Conservation (phyloP, 1,284 basidiomycete genomes). For the Fomitopsis palustris region DNA sequence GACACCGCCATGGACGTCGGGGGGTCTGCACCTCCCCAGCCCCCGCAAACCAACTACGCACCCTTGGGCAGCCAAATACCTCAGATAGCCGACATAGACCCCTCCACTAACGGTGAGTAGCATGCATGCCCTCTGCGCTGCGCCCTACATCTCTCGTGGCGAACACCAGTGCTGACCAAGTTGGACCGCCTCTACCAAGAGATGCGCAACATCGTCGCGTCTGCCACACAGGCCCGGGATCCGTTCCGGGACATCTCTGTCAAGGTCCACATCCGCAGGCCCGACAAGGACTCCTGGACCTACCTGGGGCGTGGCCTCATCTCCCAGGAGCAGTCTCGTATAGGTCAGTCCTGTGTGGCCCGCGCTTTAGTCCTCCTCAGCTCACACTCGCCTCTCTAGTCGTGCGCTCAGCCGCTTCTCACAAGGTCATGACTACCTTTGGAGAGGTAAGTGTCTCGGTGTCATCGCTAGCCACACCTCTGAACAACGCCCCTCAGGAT, state of each 20-base stretch:
- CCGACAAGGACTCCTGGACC: slow-evolving; percentile 75
- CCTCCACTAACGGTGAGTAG: slow-evolving; percentile 11
- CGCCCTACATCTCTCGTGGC: slow-evolving; percentile 11
- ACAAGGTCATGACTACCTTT: slow-evolving; percentile 67
- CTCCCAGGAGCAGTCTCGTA: slow-evolving; percentile 70
- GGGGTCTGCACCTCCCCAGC: slow-evolving; percentile 6
- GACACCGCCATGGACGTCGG: slow-evolving; percentile 18
- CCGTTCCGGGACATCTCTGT: slow-evolving; percentile 63
- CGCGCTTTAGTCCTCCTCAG: background rate
- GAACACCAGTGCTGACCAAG: slow-evolving; percentile 21
- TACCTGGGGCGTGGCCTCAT: slow-evolving; percentile 75
- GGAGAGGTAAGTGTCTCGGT: slow-evolving; percentile 49
- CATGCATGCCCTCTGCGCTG: slow-evolving; percentile 12
- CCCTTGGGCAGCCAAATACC: slow-evolving; percentile 8
- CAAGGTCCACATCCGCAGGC: slow-evolving; percentile 77
- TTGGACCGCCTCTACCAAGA: slow-evolving; percentile 20
- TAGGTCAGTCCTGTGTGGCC: slow-evolving; percentile 52
- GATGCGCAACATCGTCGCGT: slow-evolving; percentile 18
- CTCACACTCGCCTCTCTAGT: slow-evolving; percentile 37
- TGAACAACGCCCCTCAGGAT: slow-evolving; percentile 34
- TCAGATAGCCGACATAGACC: background rate
- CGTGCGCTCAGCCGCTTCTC: slow-evolving; percentile 58
- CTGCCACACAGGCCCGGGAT: slow-evolving; percentile 15
- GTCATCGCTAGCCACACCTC: background rate
- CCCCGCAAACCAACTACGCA: slow-evolving; percentile 8